Evolutionary conservation across 345 rosid genomes (phyloP), one percentile per base, ranked within the genome.

Genomic region (Eucalyptus pumila): DNA sequence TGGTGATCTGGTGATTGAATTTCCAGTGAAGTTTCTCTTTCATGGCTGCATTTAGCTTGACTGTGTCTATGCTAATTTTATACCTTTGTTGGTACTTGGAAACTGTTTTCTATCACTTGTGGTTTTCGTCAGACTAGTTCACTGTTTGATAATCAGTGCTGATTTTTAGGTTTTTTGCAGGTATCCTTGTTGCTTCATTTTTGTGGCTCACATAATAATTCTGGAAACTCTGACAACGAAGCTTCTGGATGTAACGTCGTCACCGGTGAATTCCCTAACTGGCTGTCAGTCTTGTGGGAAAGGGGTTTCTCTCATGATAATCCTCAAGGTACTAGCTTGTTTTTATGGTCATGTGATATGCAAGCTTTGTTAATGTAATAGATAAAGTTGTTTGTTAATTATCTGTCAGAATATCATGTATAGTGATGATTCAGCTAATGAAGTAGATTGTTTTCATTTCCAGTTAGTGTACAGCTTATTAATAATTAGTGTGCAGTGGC

Each of bases 281-380:
- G 99, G 99, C 86, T 97, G 91, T 93, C 96, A 87, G 93, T 97
- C 91, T 93, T 96, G 90, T 97, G 99, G 98, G 92, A 93, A 90
- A 92, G 94, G 37, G 99, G 99, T 32, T 96, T 97, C 91, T 89
- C 80, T 91, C 99, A 97, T 92, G 96, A 96, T 87, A 97, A 97
- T 92, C 99, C 99, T 89, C 96, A 93, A 93, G 99, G 98, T 96
- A 93, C 69, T 90, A n/a, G 87, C 87, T 88, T 88, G 80, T 85
- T 87, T 87, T 40, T 87, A 45, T 62, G 91, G 50, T 85, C 60
- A 47, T 92, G 83, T 88, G 44, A 56, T 49, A 67, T 81, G 42
- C 27, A n/a, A 48, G 52, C 49, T 69, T 50, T n/a, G 45, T 62
- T 24, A 58, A 24, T 87, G 47, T 54, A 30, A 58, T 87, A 26